Conservation (phyloP, 164 flowering plant genomes). For the Tetracentron sinense region DNA sequence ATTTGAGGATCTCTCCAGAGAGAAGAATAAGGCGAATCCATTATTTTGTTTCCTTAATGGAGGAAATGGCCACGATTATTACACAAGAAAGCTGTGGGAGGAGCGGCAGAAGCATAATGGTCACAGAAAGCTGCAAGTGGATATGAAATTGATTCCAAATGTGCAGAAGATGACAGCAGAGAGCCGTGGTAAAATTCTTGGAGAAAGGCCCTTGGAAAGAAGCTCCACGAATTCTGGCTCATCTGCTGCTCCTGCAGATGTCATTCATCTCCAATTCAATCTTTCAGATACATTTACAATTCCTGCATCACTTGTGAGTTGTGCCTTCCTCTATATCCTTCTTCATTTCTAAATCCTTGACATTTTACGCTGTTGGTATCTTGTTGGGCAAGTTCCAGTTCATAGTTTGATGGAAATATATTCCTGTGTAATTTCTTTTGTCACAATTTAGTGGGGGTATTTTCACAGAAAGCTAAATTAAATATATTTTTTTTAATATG, state of each 20-base stretch:
- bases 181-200: slow-evolving; percentile 75
- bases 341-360: slow-evolving; percentile 3
- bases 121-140: slow-evolving; percentile 34
- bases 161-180: slow-evolving; percentile 79
- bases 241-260: slow-evolving; percentile 36
- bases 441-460: neutral
- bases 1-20: slow-evolving; percentile 88
- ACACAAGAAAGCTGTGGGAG: slow-evolving; percentile 88
- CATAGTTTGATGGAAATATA: neutral
- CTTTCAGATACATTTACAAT: slow-evolving; percentile 84
- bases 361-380: neutral
- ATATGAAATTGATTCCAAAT: slow-evolving; percentile 31
- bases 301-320: slow-evolving; percentile 67
- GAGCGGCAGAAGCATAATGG: slow-evolving; percentile 56
- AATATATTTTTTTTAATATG: neutral
- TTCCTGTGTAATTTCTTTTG: neutral
- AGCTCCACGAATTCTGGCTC: slow-evolving; percentile 44
- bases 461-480: neutral
- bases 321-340: neutral
- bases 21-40: slow-evolving; percentile 76
- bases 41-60: slow-evolving; percentile 75
- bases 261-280: slow-evolving; percentile 45
- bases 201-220: slow-evolving; percentile 79
- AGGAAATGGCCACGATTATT: slow-evolving; percentile 77
- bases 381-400: neutral